Evolutionary conservation across 495 filamentous ascomycete species (phyloP), one percentile per base, ranked within the genome.

Genomic region (Hypoxylon intermedium): DNA sequence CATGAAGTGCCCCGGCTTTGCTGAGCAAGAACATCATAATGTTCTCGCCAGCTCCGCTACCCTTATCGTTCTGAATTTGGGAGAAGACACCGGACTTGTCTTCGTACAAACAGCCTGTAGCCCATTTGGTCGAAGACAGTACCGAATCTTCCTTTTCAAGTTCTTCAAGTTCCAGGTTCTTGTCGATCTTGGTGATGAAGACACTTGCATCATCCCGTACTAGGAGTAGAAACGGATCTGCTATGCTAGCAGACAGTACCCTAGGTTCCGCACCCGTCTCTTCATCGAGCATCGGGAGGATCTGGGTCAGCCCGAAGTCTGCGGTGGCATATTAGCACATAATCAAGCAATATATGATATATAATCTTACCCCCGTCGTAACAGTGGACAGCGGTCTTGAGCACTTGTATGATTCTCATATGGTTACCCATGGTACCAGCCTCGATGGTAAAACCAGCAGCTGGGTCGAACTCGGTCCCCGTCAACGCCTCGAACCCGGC

Each of bases 271-370:
- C 82, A 15, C 87, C 92, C 0, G 85, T 91, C 41, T 90, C 89
- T 63, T 97, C 94, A 59, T 98, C 93, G 51, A 85, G 82, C 77
- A 97, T 87, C 1, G 92, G 91, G 51, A 96, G 82, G 24, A 98
- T 97, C 68, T 98, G 93, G 38, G 85, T 82, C 30, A 99, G 80
- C 7, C 87, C 87, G 41, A 98, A 78, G 69, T 96, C 91, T 93
- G 65, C n/a, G 53, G 16, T 20, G 16, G 12, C 5, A 41, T 64
- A 42, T 73, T 65, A 73, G 69, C 37, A 63, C 34, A 37, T 43
- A 23, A 66, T 66, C 61, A 55, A 75, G 67, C 67, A 56, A 57
- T 74, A 67, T 67, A 67, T 67, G 58, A 43, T 26, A 16, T 26
- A 16, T 16, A 16, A 30, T 77, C 86, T 82, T 77, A 95, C 91